Evolutionary conservation across 73 alveolate genomes (phyloP).

Genomic region (Paramecium primaurelia): DNA sequence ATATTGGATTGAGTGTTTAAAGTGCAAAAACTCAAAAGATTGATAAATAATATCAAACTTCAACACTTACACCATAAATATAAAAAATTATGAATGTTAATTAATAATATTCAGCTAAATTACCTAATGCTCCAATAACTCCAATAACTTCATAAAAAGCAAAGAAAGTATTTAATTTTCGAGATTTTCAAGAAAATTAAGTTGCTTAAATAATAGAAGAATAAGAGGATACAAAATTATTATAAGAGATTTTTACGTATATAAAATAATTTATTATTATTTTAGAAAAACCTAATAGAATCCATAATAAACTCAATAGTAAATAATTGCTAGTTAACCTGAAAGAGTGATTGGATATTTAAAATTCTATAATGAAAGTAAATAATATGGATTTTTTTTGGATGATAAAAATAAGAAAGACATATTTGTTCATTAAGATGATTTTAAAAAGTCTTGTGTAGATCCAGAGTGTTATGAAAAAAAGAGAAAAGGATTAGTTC

Average conservation of each 20-base stretch:
- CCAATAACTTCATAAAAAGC: background rate
- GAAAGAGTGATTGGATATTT: constrained; percentile 59
- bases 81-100: background rate
- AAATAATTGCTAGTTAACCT: background rate
- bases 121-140: background rate
- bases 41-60: background rate
- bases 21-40: background rate
- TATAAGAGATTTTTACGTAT: background rate
- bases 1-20: background rate
- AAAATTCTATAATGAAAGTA: constrained; percentile 69
- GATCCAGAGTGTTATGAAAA: background rate
- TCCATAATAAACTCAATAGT: background rate
- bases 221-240: background rate
- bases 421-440: constrained; percentile 73
- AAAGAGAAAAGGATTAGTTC: background rate
- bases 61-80: background rate
- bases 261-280: background rate
- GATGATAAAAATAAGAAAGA: constrained; percentile 67
- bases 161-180: background rate
- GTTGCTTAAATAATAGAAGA: background rate
- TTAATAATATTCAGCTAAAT: background rate
- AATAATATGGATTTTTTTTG: constrained; percentile 66
- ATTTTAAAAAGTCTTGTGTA: constrained; percentile 56
- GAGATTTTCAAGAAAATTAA: background rate
- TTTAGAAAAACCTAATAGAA: background rate